Evolutionary conservation across 2,329 filamentous ascomycete species (phyloP), one percentile per base, ranked within the genome.

Genomic region (Sporothrix protearum): DNA sequence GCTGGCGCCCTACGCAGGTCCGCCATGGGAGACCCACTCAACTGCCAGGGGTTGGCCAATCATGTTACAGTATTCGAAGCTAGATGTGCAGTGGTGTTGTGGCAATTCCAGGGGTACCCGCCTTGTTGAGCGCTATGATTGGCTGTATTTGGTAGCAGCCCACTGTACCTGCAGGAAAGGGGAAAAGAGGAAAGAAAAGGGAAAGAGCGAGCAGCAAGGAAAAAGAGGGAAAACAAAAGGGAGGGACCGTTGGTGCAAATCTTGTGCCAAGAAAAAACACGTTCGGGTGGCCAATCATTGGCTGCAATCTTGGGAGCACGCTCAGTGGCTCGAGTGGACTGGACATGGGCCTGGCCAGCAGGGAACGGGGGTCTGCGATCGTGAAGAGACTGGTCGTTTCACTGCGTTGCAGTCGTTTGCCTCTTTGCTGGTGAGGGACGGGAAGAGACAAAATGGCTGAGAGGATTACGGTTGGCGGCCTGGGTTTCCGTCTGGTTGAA

Each of bases 251-350:
- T 28, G 22, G 59, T 64, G 63, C n/a, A 28, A 67, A 67, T 51
- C 64, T 25, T 57, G n/a, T 68, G 66, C 66, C 66, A 68, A 68
- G 66, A 55, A 68, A 68, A 67, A 68, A 68, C 66, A 68, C 49
- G 66, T 55, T 55, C 66, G 49, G n/a, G 22, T 4, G 49, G 66
- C 19, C 49, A 49, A 68, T 68, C 66, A 57, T 55, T 55, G 66
- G 49, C 49, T 49, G 33, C 33, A 55, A 7, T 36, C 10, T 28
- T 33, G 45, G 30, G 45, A 53, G 28, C 59, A 55, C 47, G 25
- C 42, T 47, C 42, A 47, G 25, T 53, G 30, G n/a, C 28, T 39
- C 19, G 30, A 51, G 47, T 47, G 63, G 25, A 22, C 16, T n/a
- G 9, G 47, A 67, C n/a, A 16, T 12, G 63, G 42, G 64, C 42